phyloP scores from a whole-genome alignment of 768 basidiomycete genomes.

The Imleria badia region DNA sequence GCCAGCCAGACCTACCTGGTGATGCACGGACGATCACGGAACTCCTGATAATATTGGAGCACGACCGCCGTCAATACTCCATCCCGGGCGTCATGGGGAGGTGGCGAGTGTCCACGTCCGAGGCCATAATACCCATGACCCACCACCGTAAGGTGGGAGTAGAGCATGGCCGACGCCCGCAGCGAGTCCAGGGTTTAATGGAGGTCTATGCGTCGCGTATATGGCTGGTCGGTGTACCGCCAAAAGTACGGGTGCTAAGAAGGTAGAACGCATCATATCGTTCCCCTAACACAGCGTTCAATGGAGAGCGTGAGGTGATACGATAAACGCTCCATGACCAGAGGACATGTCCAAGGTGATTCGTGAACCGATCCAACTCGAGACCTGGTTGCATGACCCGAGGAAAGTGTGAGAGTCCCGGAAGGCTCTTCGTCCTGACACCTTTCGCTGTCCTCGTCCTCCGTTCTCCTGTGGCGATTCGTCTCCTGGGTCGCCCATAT shows the following conservation, averaged over 20 bases:
- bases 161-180: constrained; percentile 42
- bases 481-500: constrained; percentile 44
- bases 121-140: constrained; percentile 38
- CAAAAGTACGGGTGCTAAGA: constrained; percentile 31
- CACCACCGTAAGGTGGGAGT: constrained; percentile 37
- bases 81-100: constrained; percentile 33
- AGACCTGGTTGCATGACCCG: constrained; percentile 31
- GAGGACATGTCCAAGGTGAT: constrained; percentile 37
- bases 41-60: constrained; percentile 62
- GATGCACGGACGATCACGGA: constrained; percentile 65
- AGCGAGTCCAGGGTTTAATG: constrained; percentile 50
- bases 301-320: constrained; percentile 45
- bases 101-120: constrained; percentile 39
- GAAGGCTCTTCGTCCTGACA: constrained; percentile 37
- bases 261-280: constrained; percentile 38
- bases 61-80: constrained; percentile 27
- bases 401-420: constrained; percentile 36
- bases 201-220: no score
- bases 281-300: constrained; percentile 43
- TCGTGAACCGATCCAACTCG: constrained; percentile 34
- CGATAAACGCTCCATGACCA: constrained; percentile 36
- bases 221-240: constrained; percentile 49
- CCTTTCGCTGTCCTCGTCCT: constrained; percentile 35
- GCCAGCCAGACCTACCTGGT: no score
- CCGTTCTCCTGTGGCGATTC: constrained; percentile 33